Evolutionary conservation across 2,329 filamentous ascomycete species (phyloP), one percentile per base, ranked within the genome.

Genomic region (Monilinia aucupariae): DNA sequence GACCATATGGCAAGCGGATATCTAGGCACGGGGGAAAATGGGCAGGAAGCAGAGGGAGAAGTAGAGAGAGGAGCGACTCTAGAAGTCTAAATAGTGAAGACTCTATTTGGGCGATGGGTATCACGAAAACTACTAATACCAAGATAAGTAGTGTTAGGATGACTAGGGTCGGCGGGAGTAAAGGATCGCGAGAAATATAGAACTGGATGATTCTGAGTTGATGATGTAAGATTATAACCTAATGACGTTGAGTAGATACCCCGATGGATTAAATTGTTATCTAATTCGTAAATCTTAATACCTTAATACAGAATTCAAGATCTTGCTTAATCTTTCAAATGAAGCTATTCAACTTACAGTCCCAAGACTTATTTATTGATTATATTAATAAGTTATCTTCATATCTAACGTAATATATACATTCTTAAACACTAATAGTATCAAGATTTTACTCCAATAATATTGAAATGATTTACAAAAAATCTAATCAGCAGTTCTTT

Each of bases 221-320:
- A 41, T 13, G 20, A 22, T 45, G 54, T 56, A 34, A 56, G 20
- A 47, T 47, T 58, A 25, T 58, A 34, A 39, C 20, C 25, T 58
- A 25, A 58, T 47, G 41, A 58, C 48, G 43, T 47, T 58, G 54
- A 48, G 54, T 22, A 47, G 54, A 58, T 58, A 58, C 54, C 41
- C 32, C 30, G 54, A 8, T 45, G n/a, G 43, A 34, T 58, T 30
- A 27, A 25, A 47, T 20, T 7, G 4, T 12, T 45, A 12, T 45
- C n/a, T 13, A 17, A 25, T 55, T 22, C 2, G 13, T 20, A 25
- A 32, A 15, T 54, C 10, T 54, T 15, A 9, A 13, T 47, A 25
- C 12, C 25, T 7, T 22, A 45, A 45, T 45, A n/a, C n/a, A 43
- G 17, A 8, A 45, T 20, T 32, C 22, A 32, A 22, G 39, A 55